phyloP scores from a whole-genome alignment of 2,329 filamentous ascomycete species.

The Nothomitra cinnamomea region DNA sequence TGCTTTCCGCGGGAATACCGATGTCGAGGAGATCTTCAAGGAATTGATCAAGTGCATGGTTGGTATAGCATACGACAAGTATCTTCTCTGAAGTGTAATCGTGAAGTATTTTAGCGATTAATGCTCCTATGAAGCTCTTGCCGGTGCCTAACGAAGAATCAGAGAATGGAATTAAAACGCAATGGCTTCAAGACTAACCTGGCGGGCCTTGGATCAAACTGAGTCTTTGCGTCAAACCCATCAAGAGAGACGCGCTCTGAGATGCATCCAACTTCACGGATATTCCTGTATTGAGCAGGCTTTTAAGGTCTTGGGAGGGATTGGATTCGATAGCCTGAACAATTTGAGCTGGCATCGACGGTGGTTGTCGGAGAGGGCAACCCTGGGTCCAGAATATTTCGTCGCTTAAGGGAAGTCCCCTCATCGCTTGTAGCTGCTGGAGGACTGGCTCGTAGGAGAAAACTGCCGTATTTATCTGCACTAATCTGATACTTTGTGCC shows the following conservation, averaged over 20 bases:
- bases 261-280: constrained; percentile 30
- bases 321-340: too few species aligned
- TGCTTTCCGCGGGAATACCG: constrained; percentile 31
- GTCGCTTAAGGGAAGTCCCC: too few species aligned
- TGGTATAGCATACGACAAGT: constrained; percentile 50
- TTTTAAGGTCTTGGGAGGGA: constrained; percentile 21
- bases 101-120: constrained; percentile 40
- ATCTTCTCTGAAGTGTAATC: constrained; percentile 33
- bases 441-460: too few species aligned
- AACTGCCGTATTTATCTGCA: too few species aligned
- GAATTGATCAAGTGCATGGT: constrained; percentile 50
- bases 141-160: constrained; percentile 42
- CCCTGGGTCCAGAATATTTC: too few species aligned
- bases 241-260: constrained; percentile 38
- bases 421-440: too few species aligned
- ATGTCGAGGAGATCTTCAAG: constrained; percentile 44
- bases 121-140: constrained; percentile 55
- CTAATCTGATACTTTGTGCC: too few species aligned
- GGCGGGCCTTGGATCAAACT: constrained; percentile 58
- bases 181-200: constrained; percentile 33
- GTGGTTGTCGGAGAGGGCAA: constrained; percentile 23
- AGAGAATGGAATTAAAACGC: too few species aligned
- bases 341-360: too few species aligned
- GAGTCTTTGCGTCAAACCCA: constrained; percentile 34
- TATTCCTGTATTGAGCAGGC: constrained; percentile 16